Base-by-base conservation (phyloP, 1,139 yeast genomes). In the Yamadazyma diospyri region DNA sequence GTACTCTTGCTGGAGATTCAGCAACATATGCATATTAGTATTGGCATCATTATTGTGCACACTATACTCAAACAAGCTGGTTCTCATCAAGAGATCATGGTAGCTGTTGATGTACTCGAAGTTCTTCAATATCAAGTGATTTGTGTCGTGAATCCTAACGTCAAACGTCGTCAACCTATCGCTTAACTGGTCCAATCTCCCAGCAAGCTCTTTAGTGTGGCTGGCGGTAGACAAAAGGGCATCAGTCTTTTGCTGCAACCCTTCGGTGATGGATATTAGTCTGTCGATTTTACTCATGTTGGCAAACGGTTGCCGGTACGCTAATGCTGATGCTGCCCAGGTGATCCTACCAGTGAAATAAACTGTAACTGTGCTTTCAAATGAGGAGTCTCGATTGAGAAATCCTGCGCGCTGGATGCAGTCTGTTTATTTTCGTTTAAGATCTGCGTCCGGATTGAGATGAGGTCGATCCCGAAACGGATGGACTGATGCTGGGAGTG, bases 21-120 rank as follows among this genome's bases (percentile, higher is more conserved):
- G 74, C 40, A 73, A 62, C 1, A 78, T 69, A 57, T 72, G 53
- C 55, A 70, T 40, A 64, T 71, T 49, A 61, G 71, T 63, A 31
- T 56, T 38, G 16, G 27, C 25, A 42, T 66, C 73, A 37, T 61
- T 63, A 28, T 48, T 34, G 15, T 43, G 47, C 29, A 66, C 35
- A 33, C 55, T 61, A 6, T 64, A 52, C 40, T 67, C 72, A 27
- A 68, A 53, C 35, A 57, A 54, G 35, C 54, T 55, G 4, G 62
- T 48, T 41, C 57, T 60, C 34, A 61, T 64, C 27, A 55, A 46
- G 29, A 69, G 51, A 22, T 54, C 57, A 37, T 57, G 50, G 36
- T 64, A 53, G 31, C 57, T 59, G 25, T 35, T 43, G 21, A 63
- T 36, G 33, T 44, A 51, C 12, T 38, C 36, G 27, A 42, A 43